Evolutionary conservation across 2,329 filamentous ascomycete species (phyloP).

Genomic region (Clarireedia monteithiana): DNA sequence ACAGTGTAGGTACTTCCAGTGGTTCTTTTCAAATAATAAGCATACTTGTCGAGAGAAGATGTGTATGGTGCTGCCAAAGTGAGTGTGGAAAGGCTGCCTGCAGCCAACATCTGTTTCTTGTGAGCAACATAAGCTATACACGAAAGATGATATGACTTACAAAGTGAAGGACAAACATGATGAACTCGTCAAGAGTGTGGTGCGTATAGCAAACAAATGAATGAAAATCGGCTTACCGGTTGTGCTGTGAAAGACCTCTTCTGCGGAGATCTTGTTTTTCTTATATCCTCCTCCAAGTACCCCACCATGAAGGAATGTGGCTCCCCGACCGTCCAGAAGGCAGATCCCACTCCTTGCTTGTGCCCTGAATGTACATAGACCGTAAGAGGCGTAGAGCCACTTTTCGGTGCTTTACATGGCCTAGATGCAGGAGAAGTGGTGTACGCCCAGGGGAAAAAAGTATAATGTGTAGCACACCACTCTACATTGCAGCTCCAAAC

Average conservation of each 20-base stretch:
- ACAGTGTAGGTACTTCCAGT: constrained; percentile 7
- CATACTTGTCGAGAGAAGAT: constrained; percentile 1
- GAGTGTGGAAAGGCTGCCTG: constrained; percentile 17
- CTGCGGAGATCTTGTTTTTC: neutral
- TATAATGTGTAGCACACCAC: neutral
- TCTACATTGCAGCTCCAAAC: neutral
- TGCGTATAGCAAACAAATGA: neutral
- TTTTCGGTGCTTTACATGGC: neutral
- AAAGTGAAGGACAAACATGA: constrained; percentile 15
- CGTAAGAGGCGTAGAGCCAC: neutral
- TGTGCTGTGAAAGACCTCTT: neutral
- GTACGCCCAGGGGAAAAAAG: neutral
- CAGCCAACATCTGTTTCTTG: constrained; percentile 12
- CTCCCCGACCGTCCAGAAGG: neutral
- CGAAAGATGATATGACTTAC: constrained; percentile 2
- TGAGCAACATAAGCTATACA: neutral
- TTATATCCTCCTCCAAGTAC: neutral
- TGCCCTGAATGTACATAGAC: neutral
- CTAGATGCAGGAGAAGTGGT: neutral
- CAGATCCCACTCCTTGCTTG: neutral
- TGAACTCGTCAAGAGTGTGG: constrained; percentile 3
- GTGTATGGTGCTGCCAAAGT: constrained; percentile 10
- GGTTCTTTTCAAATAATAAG: constrained; percentile 6
- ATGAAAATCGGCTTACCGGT: neutral
- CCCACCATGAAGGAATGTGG: neutral